phyloP scores from a whole-genome alignment of 2,329 filamentous ascomycete genomes.

The Ophiostoma tasmaniense region DNA sequence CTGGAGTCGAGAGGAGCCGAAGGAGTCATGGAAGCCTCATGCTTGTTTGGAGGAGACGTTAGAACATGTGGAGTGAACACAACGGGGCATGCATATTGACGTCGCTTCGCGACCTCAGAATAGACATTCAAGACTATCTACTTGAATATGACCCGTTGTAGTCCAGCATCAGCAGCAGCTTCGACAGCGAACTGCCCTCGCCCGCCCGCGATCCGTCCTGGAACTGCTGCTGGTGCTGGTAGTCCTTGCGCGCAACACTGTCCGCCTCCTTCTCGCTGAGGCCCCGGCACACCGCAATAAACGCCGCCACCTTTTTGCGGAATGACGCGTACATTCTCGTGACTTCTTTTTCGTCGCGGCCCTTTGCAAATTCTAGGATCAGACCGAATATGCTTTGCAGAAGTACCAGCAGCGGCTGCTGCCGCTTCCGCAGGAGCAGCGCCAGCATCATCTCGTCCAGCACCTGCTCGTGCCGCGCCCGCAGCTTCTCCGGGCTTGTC shows the following conservation, averaged over 20 bases:
- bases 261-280: conserved; percentile 55
- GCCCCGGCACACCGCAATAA: conserved; percentile 62
- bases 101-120: too few relatives aligned
- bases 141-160: conserved; percentile 21
- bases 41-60: not conserved
- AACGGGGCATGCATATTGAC: not conserved
- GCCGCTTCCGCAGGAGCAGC: conserved; percentile 64
- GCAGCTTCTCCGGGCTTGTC: conserved; percentile 56
- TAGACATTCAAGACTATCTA: too few relatives aligned
- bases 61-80: not conserved
- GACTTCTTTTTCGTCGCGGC: conserved; percentile 25
- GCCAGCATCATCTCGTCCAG: conserved; percentile 69
- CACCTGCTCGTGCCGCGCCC: conserved; percentile 61
- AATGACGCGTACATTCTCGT: conserved; percentile 54
- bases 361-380: conserved; percentile 62
- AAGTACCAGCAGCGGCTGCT: conserved; percentile 62
- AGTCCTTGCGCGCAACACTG: conserved; percentile 25
- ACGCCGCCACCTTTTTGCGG: conserved; percentile 62
- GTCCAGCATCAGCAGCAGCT: conserved; percentile 27
- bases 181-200: conserved; percentile 21
- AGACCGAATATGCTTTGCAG: conserved; percentile 68
- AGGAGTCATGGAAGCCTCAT: not conserved
- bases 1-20: not conserved
- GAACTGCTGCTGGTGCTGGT: conserved; percentile 20
- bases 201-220: conserved; percentile 15